Conservation (phyloP, 78 protist species). For the Bigelowiella natans region DNA sequence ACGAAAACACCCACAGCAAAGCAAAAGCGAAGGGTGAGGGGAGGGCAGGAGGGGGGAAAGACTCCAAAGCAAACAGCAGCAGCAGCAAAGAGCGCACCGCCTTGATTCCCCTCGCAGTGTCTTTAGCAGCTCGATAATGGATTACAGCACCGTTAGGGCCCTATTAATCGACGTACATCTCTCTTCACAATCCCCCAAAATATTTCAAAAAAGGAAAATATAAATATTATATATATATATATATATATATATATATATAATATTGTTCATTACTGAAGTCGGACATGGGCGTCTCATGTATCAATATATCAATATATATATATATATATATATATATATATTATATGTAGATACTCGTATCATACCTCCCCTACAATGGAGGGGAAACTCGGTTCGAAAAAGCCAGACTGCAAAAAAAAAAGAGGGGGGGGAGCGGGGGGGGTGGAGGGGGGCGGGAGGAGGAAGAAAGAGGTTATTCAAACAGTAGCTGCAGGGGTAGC, state of each 20-base stretch:
- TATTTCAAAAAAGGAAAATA: background rate
- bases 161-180: too few relatives aligned
- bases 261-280: background rate
- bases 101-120: background rate
- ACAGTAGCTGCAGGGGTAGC: background rate
- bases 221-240: background rate
- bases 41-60: too few relatives aligned
- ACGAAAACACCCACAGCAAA: too few relatives aligned
- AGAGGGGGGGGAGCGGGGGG: too few relatives aligned
- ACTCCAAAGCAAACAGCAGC: too few relatives aligned
- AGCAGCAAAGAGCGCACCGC: too few relatives aligned
- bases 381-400: background rate
- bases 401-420: too few relatives aligned
- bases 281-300: background rate
- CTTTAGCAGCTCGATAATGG: background rate
- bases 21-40: too few relatives aligned
- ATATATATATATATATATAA: background rate
- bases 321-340: background rate
- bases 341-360: background rate
- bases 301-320: background rate
- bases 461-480: background rate
- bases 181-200: too few relatives aligned
- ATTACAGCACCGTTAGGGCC: background rate
- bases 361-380: background rate
- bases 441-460: background rate